A percentile compares a stretch with the other conserved stretches of the same genome.
Evolutionary conservation across 2,329 filamentous ascomycete species (phyloP).

Genomic region (Phaeophleospora eucalypticola): DNA sequence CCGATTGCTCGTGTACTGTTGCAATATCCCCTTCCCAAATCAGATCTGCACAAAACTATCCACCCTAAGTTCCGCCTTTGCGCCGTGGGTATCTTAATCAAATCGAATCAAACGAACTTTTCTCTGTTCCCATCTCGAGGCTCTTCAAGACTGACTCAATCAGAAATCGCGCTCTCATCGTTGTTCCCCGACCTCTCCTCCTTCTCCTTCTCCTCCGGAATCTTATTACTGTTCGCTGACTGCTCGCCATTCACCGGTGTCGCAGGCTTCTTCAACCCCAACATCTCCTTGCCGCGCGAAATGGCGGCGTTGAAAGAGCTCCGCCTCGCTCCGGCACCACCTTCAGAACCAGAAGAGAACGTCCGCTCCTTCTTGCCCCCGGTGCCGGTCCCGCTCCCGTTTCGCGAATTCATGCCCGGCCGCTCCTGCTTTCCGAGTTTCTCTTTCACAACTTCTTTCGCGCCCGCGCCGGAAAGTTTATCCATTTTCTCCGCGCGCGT

Average conservation of each 20-base stretch:
- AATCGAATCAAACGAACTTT: not conserved
- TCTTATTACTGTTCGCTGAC: no score
- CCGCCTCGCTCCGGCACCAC: constrained; percentile 16
- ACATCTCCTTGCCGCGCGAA: constrained; percentile 52
- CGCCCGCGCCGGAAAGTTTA: constrained; percentile 42
- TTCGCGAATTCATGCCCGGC: constrained; percentile 24
- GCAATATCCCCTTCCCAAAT: no score
- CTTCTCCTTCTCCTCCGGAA: constrained; percentile 4
- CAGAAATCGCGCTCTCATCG: constrained; percentile 17
- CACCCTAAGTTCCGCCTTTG: no score
- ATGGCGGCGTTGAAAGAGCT: constrained; percentile 43
- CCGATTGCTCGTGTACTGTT: not conserved
- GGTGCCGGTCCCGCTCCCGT: no score
- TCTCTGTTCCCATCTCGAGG: not conserved
- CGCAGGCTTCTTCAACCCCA: constrained; percentile 46
- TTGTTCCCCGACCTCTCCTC: constrained; percentile 1
- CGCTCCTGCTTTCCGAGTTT: constrained; percentile 29
- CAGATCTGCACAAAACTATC: no score
- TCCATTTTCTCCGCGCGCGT: no score
- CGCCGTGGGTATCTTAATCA: constrained; percentile 1
- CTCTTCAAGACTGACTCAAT: no score
- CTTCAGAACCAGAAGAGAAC: not conserved
- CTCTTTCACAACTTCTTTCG: constrained; percentile 4
- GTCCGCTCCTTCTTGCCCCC: constrained; percentile 14
- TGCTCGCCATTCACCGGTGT: no score